These are phyloP conservation scores for Boletus huronensis DNA, from an alignment of 768 basidiomycete species.

Conservation along the genomic window DNA sequence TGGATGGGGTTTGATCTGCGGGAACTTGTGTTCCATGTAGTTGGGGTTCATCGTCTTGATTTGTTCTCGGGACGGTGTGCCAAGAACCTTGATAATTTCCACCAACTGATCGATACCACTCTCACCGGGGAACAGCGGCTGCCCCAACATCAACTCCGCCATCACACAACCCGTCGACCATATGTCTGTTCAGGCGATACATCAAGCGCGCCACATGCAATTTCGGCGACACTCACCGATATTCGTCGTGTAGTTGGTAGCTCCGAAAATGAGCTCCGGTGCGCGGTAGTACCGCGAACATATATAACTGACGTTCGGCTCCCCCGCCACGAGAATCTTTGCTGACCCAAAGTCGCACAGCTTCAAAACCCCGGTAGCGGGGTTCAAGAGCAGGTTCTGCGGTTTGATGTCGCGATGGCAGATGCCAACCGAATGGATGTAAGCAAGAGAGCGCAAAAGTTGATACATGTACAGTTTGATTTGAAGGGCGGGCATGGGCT, in stretches of 20 bases:
- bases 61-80: constrained; percentile 96
- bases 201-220: constrained; percentile 3
- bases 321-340: constrained; percentile 96
- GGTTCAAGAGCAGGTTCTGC: constrained; percentile 96
- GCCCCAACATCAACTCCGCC: constrained; percentile 99
- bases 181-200: constrained; percentile 59
- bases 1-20: constrained; percentile 99
- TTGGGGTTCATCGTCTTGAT: constrained; percentile 99
- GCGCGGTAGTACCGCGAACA: constrained; percentile 99
- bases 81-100: constrained; percentile 99
- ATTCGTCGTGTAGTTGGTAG: constrained; percentile 99
- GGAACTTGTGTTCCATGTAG: constrained; percentile 99
- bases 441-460: constrained; percentile 94
- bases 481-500: constrained; percentile 99
- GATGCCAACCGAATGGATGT: constrained; percentile 99
- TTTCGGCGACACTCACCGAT: constrained; percentile 67
- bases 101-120: constrained; percentile 98
- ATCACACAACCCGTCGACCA: constrained; percentile 99
- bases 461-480: constrained; percentile 99
- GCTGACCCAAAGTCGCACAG: constrained; percentile 99
- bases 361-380: constrained; percentile 94
- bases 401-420: constrained; percentile 99
- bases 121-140: constrained; percentile 98
- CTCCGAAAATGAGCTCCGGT: constrained; percentile 98
- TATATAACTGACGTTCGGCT: constrained; percentile 99